Evolutionary conservation across 345 rosid species (phyloP).

Genomic region (Camelina sativa): DNA sequence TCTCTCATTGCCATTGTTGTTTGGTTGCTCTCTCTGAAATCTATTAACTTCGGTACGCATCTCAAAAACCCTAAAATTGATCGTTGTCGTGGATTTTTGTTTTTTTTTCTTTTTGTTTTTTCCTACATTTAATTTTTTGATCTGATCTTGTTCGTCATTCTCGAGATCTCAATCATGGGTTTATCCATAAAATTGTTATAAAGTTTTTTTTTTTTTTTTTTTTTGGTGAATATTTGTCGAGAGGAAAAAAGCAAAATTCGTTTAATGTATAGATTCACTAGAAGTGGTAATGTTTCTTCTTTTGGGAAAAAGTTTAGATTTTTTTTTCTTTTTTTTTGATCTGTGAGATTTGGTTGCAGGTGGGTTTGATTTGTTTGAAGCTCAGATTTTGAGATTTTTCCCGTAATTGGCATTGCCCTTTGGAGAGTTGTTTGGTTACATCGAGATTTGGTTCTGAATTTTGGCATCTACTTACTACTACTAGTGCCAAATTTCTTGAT

Average conservation of each 20-base stretch:
- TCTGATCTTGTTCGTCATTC: slow-evolving; percentile 44
- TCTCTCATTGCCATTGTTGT: slow-evolving; percentile 42
- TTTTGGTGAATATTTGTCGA: neutral
- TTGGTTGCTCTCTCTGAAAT: slow-evolving; percentile 19
- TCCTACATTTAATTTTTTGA: too few species aligned
- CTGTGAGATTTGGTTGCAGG: slow-evolving; percentile 48
- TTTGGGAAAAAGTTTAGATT: slow-evolving; percentile 16
- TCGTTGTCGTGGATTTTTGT: slow-evolving; percentile 30
- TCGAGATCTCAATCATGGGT: slow-evolving; percentile 45
- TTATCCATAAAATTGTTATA: slow-evolving; percentile 31
- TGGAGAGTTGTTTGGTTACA: slow-evolving; percentile 22
- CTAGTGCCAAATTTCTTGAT: slow-evolving; percentile 27
- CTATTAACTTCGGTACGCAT: slow-evolving; percentile 48
- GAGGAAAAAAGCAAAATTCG: slow-evolving; percentile 16
- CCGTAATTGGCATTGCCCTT: slow-evolving; percentile 39
- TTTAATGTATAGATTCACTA: slow-evolving; percentile 21
- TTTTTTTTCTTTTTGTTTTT: slow-evolving; percentile 2
- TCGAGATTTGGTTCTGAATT: slow-evolving; percentile 29
- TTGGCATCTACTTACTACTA: slow-evolving; percentile 23
- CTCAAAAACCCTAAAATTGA: slow-evolving; percentile 47
- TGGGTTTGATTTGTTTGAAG: slow-evolving; percentile 35
- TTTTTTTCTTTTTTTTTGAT: slow-evolving; percentile 33
- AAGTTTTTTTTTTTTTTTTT: slow-evolving; percentile 17
- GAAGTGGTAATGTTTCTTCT: slow-evolving; percentile 25
- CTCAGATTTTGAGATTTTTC: slow-evolving; percentile 21